phyloP scores from a whole-genome alignment of 495 filamentous ascomycete species.

The Penicillium atrosanguineum region DNA sequence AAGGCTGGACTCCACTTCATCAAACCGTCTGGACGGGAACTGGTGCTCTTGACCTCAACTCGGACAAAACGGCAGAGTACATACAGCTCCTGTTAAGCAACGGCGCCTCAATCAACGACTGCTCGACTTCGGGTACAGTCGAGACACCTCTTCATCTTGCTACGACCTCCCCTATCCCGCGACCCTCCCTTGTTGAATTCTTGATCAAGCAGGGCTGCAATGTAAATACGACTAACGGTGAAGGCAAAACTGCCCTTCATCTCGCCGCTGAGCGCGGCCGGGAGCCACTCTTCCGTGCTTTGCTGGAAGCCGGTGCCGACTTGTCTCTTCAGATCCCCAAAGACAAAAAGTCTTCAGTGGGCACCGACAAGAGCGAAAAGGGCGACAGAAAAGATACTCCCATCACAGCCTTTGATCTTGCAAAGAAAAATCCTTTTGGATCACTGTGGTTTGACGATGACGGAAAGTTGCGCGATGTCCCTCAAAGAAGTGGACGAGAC shows the following conservation, averaged over 20 bases:
- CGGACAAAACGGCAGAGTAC: slow-evolving; percentile 23
- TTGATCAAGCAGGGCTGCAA: slow-evolving; percentile 33
- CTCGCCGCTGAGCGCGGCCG: slow-evolving; percentile 34
- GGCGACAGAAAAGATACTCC: neutral
- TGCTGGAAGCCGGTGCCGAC: slow-evolving; percentile 32
- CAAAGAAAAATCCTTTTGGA: slow-evolving; percentile 21
- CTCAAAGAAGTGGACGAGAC: slow-evolving; percentile 6
- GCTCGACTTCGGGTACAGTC: neutral
- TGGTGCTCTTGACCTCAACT: slow-evolving; percentile 11
- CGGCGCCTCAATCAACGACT: slow-evolving; percentile 28
- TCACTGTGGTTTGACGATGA: slow-evolving; percentile 24
- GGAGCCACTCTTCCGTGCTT: slow-evolving; percentile 22
- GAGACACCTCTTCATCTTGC: slow-evolving; percentile 36
- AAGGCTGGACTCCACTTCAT: slow-evolving; percentile 32
- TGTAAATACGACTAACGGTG: slow-evolving; percentile 24
- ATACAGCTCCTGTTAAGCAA: slow-evolving; percentile 22
- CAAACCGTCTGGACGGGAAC: slow-evolving; percentile 23
- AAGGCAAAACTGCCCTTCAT: slow-evolving; percentile 40
- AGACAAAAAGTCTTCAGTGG: slow-evolving; percentile 1
- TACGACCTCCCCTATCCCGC: slow-evolving; percentile 12
- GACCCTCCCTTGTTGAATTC: slow-evolving; percentile 17
- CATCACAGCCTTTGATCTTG: slow-evolving; percentile 26
- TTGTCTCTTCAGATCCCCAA: slow-evolving; percentile 15
- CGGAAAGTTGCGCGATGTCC: slow-evolving; percentile 12
- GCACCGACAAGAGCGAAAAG: neutral